phyloP scores from a whole-genome alignment of 305 asterid species.

The Fraxinus latifolia region DNA sequence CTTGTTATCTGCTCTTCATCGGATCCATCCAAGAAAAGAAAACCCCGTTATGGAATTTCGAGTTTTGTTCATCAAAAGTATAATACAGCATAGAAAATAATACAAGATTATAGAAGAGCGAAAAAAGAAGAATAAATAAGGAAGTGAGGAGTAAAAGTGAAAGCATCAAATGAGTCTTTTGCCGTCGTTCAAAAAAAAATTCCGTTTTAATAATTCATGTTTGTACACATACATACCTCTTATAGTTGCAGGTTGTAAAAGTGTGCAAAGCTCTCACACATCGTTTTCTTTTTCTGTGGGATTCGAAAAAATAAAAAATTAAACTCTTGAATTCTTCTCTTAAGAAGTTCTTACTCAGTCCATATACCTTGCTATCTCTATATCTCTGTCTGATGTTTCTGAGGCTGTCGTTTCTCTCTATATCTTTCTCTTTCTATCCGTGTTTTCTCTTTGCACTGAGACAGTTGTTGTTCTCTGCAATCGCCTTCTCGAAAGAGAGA shows the following conservation, averaged over 20 bases:
- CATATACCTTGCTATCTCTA: slow-evolving; percentile 4
- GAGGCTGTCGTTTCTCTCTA: slow-evolving; percentile 46
- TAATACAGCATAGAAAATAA: background rate
- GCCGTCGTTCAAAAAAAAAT: slow-evolving; percentile 21
- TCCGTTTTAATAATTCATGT: slow-evolving; percentile 40
- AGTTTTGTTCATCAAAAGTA: background rate
- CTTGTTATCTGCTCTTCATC: background rate
- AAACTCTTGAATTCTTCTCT: background rate
- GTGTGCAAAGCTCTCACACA: slow-evolving; percentile 59
- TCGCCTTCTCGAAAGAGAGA: slow-evolving; percentile 67
- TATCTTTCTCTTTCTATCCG: slow-evolving; percentile 35
- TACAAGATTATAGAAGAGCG: background rate
- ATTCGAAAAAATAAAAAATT: slow-evolving; percentile 24
- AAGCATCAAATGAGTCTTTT: slow-evolving; percentile 39
- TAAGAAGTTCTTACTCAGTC: slow-evolving; percentile 10
- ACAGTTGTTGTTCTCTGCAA: slow-evolving; percentile 63
- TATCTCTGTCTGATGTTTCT: slow-evolving; percentile 44
- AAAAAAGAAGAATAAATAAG: slow-evolving; percentile 29
- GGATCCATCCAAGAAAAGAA: slow-evolving; percentile 26
- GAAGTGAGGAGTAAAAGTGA: slow-evolving; percentile 46
- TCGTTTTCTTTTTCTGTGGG: slow-evolving; percentile 78
- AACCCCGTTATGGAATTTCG: background rate
- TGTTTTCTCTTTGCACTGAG: slow-evolving; percentile 38
- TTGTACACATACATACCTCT: slow-evolving; percentile 55
- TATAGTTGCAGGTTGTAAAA: slow-evolving; percentile 67